Conservation (phyloP, 306 rosid genomes). For the Ormosia emarginata region DNA sequence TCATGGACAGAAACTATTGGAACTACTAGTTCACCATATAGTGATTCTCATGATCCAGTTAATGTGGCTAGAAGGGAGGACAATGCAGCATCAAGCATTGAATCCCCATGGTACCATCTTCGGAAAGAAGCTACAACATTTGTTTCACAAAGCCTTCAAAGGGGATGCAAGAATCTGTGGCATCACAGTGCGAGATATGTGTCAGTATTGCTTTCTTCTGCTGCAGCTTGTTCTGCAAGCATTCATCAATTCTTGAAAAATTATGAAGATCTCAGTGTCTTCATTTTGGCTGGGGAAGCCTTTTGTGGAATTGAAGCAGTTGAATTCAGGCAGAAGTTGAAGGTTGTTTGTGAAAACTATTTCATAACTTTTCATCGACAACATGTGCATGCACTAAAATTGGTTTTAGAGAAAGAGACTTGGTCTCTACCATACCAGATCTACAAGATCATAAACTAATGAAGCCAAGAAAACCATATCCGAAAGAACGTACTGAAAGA, state of each 20-base stretch:
- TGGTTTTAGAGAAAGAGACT: too few species aligned
- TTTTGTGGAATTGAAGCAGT: conserved; percentile 95
- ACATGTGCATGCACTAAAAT: conserved; percentile 76
- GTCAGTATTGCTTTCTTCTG: conserved; percentile 88
- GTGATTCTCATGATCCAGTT: conserved; percentile 30
- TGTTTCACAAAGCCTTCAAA: conserved; percentile 89
- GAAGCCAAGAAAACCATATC: too few species aligned
- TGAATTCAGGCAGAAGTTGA: conserved; percentile 94
- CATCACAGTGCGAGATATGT: conserved; percentile 90
- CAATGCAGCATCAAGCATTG: conserved; percentile 58
- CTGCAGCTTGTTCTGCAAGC: conserved; percentile 81
- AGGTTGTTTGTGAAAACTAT: conserved; percentile 93
- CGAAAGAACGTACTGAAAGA: too few species aligned
- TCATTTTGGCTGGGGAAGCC: conserved; percentile 96
- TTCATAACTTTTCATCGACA: conserved; percentile 89
- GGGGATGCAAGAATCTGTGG: conserved; percentile 95
- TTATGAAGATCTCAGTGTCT: conserved; percentile 84
- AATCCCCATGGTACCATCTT: conserved; percentile 94
- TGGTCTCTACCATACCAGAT: too few species aligned
- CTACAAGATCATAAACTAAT: too few species aligned
- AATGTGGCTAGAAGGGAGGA: conserved; percentile 56
- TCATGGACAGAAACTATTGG: conserved; percentile 37
- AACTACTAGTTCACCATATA: conserved; percentile 24
- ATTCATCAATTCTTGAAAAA: conserved; percentile 95
- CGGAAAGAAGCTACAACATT: conserved; percentile 79